Conservation (phyloP, 257 asterid genomes). For the Nicotiana undulata region DNA sequence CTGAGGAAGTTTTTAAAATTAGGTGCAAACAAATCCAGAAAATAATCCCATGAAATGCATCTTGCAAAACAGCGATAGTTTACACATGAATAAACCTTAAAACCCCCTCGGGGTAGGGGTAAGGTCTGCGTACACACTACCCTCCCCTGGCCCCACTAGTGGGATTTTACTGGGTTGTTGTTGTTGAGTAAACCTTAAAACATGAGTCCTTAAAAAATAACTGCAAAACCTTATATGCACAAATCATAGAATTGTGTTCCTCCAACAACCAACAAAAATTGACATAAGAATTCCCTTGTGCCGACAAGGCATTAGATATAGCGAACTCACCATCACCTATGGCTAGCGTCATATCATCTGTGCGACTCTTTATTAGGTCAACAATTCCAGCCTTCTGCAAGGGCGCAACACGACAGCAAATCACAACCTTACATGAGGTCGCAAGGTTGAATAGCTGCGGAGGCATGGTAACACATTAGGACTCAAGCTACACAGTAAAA, state of each 20-base stretch:
- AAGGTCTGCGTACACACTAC: too few relatives aligned
- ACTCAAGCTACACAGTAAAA: background rate
- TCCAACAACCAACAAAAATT: background rate
- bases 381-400: slow-evolving; percentile 98
- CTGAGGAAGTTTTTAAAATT: slow-evolving; percentile 34
- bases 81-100: background rate
- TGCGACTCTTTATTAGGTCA: slow-evolving; percentile 80
- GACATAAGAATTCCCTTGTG: background rate
- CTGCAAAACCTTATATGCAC: background rate
- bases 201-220: background rate
- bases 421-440: slow-evolving; percentile 76
- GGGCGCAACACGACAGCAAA: slow-evolving; percentile 98
- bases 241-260: background rate
- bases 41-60: slow-evolving; percentile 2
- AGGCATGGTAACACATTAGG: slow-evolving; percentile 25
- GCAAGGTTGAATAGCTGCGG: slow-evolving; percentile 91
- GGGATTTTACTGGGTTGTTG: too few relatives aligned
- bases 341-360: slow-evolving; percentile 97
- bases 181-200: background rate
- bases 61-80: background rate
- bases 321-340: slow-evolving; percentile 88
- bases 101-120: background rate
- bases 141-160: too few relatives aligned
- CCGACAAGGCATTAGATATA: background rate
- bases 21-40: slow-evolving; percentile 14